Evolutionary conservation across 768 basidiomycete genomes (phyloP), one percentile per base, ranked within the genome.

Genomic region (Phylloporus sp.): DNA sequence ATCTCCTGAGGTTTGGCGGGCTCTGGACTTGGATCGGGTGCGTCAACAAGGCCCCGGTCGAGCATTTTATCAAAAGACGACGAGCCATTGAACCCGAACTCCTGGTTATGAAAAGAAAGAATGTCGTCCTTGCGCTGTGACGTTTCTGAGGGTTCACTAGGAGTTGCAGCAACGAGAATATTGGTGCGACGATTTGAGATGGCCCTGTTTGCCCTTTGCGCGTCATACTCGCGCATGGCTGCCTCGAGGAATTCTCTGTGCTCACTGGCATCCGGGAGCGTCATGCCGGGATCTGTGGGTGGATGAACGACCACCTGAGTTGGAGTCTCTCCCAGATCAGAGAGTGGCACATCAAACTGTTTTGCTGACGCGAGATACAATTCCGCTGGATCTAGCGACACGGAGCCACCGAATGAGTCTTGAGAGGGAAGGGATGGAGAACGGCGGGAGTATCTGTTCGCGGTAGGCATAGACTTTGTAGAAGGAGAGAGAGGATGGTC

Each of bases 321-420:
- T 36, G 61, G 54, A 23, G 52, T 62, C 50, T 61, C 68, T 42
- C 68, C 77, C 15, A 83, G 69, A 52, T 82, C 76, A 24, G 78
- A 76, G 37, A 86, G 64, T 43, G 84, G 85, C 17, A 79, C 64
- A 34, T 74, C 61, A 42, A 86, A 82, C 41, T 74, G 69, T 50
- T 74, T 76, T 37, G 64, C 47, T 4, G 74, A 64, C 13, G 75
- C 71, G 5, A 82, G 52, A 51, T 72, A 77, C 22, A 60, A 64
- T 42, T 72, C 68, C 23, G 73, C 72, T 9, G 71, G 72, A 48
- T 81, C 74, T 29, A 72, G 70, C 2, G 75, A 70, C n/a, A 72
- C 50, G 28, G 71, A 69, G 27, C 72, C 77, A 32, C 73, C 81
- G 49, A 86, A 84, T 3, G 84, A 86, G 60, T 85, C 83, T 59